Base-by-base conservation (phyloP, 495 filamentous ascomycete genomes). In the Penicillium cosmopolitanum region DNA sequence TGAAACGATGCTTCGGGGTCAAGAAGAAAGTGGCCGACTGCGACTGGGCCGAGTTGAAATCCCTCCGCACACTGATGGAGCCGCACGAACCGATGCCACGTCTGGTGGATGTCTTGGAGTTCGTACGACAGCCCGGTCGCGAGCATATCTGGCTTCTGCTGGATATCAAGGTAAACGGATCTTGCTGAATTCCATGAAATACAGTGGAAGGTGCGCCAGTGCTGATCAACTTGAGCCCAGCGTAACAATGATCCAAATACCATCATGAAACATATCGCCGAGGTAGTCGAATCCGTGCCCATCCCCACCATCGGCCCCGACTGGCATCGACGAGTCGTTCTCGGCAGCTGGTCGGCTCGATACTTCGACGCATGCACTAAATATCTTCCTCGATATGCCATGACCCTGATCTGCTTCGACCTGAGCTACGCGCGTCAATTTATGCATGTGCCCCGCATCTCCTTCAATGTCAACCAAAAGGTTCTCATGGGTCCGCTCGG, bases 1-100 rank as follows among this genome's bases (percentile, higher is more conserved):
- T 97, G 1, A 86, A 90, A 65, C 83, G 94, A 19, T 96, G 92
- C 71, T 97, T 87, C 66, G 92, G 92, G 5, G 68, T 81, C 34
- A 77, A 85, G 31, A 78, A 86, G 6, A 88, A 85, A 62, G 83
- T 97, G 53, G 78, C 80, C 38, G 90, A 96, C 53, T 91, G 83
- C 67, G 84, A 89, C 57, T 96, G 88, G 88, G 75, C 72, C 3
- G 87, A 92, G 64, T 68, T 97, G 11, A 81, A 82, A 63, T 83
- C 81, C 2, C 73, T 94, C 15, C 79, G 83, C 21, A 96, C 93
- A 0, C 36, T 88, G 1, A 73, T 81, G 57, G 82, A 83, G 42
- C 91, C 92, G 2, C 83, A 84, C 57, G 81, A 89, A 62, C 78
- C 80, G 0, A 90, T 97, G 83, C 85, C 92, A 2, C 79, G 89